Evolutionary conservation across 164 flowering plant species (phyloP), one percentile per base, ranked within the genome.

Genomic region (Nelumbo lutea): DNA sequence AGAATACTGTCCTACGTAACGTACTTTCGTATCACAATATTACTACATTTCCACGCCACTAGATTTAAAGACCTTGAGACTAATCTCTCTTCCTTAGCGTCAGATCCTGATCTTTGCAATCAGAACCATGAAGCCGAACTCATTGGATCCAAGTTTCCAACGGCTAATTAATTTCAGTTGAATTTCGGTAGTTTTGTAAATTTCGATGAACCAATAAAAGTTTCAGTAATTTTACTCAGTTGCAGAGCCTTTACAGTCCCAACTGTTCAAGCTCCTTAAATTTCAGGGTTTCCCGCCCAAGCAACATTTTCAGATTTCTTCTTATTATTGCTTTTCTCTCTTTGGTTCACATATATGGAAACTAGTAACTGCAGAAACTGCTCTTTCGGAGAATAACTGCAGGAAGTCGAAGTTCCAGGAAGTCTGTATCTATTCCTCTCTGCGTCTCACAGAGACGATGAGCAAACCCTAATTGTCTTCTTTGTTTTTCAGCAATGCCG

Each of bases 281-380:
- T 69, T 70, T 61, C 48, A 60, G 38, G 13, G 69, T 70, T 75
- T 73, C 78, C 78, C 72, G 75, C 75, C 73, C 38, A 52, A 41
- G 3, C 68, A n/a, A 8, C 48, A 62, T 8, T 63, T 70, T 57
- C 59, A 45, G 56, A 40, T 14, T 38, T 7, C 67, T 60, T 41
- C 10, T 27, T 10, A 5, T 43, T 44, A 60, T 15, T 40, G 67
- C 53, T 64, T 15, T 40, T 43, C 61, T 38, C 50, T 6, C 59
- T n/a, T 3, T 1, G 14, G n/a, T 6, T 11, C 41, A 7, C 68
- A 46, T 4, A 45, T 1, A 7, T 15, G 14, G 6, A 44, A 51
- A 10, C 39, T 47, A 59, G 3, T 1, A 39, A 66, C 60, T 3
- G 38, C 2, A 43, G 39, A 13, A 61, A 67, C 27, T 27, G 27